Evolutionary conservation across 169 alveolate species (phyloP).

Genomic region (Plasmodium inui): DNA sequence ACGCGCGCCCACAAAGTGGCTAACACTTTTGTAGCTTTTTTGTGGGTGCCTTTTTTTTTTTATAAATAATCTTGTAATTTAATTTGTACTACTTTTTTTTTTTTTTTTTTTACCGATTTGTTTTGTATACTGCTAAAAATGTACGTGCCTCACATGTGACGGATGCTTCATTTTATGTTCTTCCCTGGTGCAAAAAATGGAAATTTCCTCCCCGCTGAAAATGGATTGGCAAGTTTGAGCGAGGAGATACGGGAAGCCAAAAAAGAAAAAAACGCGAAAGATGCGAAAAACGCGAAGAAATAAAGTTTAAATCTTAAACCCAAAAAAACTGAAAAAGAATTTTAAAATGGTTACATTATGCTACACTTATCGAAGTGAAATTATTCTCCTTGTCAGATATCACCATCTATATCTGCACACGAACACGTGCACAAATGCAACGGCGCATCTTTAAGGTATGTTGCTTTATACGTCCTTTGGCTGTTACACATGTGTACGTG

Average conservation of each 20-base stretch:
- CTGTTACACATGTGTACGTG: constrained; percentile 1
- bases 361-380: neutral
- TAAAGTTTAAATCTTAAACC: neutral
- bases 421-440: neutral
- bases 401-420: neutral
- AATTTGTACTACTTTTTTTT: neutral
- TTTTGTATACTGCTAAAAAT: neutral
- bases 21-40: neutral
- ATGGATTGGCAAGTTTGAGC: neutral
- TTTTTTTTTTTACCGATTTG: neutral
- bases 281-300: neutral
- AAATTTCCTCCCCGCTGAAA: neutral
- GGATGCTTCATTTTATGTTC: neutral
- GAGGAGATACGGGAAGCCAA: neutral
- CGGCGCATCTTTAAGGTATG: neutral
- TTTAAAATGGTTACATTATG: neutral
- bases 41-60: neutral
- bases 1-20: neutral
- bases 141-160: neutral
- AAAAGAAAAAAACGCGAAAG: no score
- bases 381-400: neutral
- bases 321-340: neutral
- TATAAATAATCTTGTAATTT: neutral
- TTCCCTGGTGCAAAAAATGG: neutral
- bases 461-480: neutral